phyloP scores from a whole-genome alignment of 2,329 filamentous ascomycete genomes.

The Scedosporium dehoogii region DNA sequence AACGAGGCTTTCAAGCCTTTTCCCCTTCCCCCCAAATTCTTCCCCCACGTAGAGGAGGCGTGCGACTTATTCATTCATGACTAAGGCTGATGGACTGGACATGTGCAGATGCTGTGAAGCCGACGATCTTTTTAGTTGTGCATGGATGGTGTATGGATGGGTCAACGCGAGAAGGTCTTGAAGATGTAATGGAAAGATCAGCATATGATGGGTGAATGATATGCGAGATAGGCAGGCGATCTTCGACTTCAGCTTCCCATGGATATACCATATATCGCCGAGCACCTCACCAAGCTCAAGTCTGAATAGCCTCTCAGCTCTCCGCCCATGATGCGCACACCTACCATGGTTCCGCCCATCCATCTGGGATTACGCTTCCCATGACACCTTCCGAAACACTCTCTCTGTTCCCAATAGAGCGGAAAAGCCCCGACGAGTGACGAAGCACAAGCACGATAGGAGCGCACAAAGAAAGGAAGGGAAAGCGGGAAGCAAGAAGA shows the following conservation, averaged over 20 bases:
- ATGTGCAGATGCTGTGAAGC: not conserved
- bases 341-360: not conserved
- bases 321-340: not conserved
- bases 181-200: not conserved
- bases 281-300: not conserved
- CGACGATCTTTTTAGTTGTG: not conserved
- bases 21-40: no score
- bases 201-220: not conserved
- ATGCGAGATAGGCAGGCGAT: not conserved
- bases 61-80: not conserved
- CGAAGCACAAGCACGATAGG: not conserved
- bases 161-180: not conserved
- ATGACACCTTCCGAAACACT: not conserved
- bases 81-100: not conserved
- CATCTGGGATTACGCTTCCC: not conserved
- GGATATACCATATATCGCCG: not conserved
- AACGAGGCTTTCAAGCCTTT: no score
- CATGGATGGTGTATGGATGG: not conserved
- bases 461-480: not conserved
- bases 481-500: not conserved
- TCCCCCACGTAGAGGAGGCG: not conserved
- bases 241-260: not conserved
- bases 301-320: not conserved
- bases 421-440: constrained; percentile 4
- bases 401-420: not conserved